Evolutionary conservation across 1,139 yeast genomes (phyloP), one percentile per base, ranked within the genome.

Genomic region (Geotrichum reessii): DNA sequence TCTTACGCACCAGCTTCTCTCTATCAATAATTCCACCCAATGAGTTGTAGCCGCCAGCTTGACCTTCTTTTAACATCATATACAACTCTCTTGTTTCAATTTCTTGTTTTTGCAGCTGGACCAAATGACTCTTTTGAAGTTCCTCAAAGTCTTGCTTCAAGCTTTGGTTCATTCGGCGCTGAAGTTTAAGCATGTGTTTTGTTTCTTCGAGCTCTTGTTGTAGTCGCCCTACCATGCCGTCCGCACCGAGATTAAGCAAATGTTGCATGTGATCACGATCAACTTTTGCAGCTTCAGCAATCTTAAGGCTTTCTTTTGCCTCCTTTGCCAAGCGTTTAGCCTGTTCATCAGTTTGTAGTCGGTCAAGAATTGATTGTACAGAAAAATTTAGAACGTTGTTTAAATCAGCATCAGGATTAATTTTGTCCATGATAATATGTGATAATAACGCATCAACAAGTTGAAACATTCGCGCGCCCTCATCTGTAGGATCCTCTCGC

Each of bases 301-400:
- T 78, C 65, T 82, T 84, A 52, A 82, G 81, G 52, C 86, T 81
- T 33, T 81, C 84, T 63, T 85, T 84, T 19, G 86, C 85, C 64
- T 92, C 97, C 53, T 80, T 73, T 57, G 87, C 76, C 0, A 97
- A 96, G 59, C 86, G 80, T 57, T 87, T 78, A 22, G 96, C 97
- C 72, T 87, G 87, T 61, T 91, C 97, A 71, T 93, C 99, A 0
- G 97, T 89, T 65, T 86, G 86, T 71, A 92, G 79, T 17, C 91
- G 81, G 56, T 90, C 84, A 62, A 84, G 80, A 58, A 93, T 78
- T 62, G 86, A 78, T 67, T 90, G 95, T 47, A 93, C 87, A 0
- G 96, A 92, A 64, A 90, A 84, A 56, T 88, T 90, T 66, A 90
- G 80, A 3, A 90, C 87, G 7, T 92, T 80, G 50, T 86, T 89